A percentile compares a stretch with the other conserved stretches of the same genome.
These are phyloP conservation scores for Fusarium burgessii DNA, from an alignment of 2,329 filamentous ascomycete species.

Conservation along the genomic window DNA sequence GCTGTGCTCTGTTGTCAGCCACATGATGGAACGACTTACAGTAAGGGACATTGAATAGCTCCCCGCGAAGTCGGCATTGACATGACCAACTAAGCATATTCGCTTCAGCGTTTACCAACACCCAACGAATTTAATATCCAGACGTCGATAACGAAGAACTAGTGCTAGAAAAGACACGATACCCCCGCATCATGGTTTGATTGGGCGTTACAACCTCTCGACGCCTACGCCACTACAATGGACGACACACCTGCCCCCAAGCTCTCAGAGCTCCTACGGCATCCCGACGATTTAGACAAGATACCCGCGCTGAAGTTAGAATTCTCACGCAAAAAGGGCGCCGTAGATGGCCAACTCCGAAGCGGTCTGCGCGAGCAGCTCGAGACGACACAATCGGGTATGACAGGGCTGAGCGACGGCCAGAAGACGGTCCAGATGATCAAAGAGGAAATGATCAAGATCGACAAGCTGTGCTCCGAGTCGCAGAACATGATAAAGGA, in stretches of 20 bases:
- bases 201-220: conserved; percentile 35
- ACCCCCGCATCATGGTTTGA: conserved; percentile 46
- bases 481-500: conserved; percentile 98
- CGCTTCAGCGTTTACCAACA: conserved; percentile 13
- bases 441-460: conserved; percentile 98
- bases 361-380: conserved; percentile 91
- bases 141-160: neutral
- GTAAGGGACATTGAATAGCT: conserved; percentile 31
- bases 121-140: neutral
- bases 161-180: neutral
- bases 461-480: conserved; percentile 96
- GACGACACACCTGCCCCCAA: conserved; percentile 77
- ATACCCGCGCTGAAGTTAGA: conserved; percentile 90
- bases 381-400: conserved; percentile 92
- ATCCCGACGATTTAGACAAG: conserved; percentile 98
- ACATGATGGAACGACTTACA: conserved; percentile 25
- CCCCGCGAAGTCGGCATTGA: conserved; percentile 32
- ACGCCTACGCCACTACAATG: conserved; percentile 48
- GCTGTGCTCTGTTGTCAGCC: conserved; percentile 38
- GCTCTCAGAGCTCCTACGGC: conserved; percentile 91
- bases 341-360: conserved; percentile 90
- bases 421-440: conserved; percentile 93
- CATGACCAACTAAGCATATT: conserved; percentile 18
- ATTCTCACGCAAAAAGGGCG: conserved; percentile 92
- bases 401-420: conserved; percentile 87